Percentiles rank a stretch among this genome's conserved stretches.
These are phyloP conservation scores for Trichoderma koningiopsis DNA, from an alignment of 2,329 filamentous ascomycete genomes.

Conservation along the genomic window DNA sequence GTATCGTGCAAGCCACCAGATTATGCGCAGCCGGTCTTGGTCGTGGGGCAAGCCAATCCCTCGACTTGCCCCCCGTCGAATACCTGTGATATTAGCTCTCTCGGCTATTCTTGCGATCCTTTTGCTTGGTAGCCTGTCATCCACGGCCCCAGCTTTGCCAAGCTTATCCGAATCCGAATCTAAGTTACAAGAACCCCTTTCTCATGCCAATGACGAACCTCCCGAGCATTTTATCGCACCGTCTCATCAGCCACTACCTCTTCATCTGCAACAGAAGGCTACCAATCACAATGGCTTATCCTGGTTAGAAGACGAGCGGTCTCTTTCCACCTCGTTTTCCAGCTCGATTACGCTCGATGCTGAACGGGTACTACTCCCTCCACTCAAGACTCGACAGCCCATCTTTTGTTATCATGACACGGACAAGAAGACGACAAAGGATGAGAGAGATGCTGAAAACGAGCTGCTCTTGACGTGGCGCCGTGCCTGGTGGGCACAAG, in stretches of 20 bases:
- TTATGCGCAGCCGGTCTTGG: conserved; percentile 37
- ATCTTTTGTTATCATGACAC: conserved; percentile 93
- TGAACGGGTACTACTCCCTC: conserved; percentile 79
- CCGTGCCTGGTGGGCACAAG: conserved; percentile 92
- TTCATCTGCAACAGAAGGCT: conserved; percentile 73
- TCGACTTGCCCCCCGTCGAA: conserved; percentile 54
- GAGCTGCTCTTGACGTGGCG: conserved; percentile 84
- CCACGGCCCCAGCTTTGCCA: conserved; percentile 50
- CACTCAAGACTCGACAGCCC: conserved; percentile 66
- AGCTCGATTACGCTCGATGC: conserved; percentile 78
- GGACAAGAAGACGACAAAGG: conserved; percentile 61
- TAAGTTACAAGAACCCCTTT: conserved; percentile 48
- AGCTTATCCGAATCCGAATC: conserved; percentile 54
- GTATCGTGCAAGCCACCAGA: conserved; percentile 3
- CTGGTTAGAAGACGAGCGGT: conserved; percentile 90
- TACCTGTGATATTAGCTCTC: conserved; percentile 54
- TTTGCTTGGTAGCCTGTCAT: conserved; percentile 56
- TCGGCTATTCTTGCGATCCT: conserved; percentile 57
- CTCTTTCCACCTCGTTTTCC: conserved; percentile 83
- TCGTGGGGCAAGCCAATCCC: conserved; percentile 53
- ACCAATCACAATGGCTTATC: conserved; percentile 76
- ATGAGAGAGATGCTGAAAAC: conserved; percentile 71
- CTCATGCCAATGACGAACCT: conserved; percentile 45
- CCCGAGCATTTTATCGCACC: conserved; percentile 61
- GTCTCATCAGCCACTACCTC: conserved; percentile 70